Base-by-base conservation (phyloP, 495 filamentous ascomycete species). In the Hamigera avellanea region DNA sequence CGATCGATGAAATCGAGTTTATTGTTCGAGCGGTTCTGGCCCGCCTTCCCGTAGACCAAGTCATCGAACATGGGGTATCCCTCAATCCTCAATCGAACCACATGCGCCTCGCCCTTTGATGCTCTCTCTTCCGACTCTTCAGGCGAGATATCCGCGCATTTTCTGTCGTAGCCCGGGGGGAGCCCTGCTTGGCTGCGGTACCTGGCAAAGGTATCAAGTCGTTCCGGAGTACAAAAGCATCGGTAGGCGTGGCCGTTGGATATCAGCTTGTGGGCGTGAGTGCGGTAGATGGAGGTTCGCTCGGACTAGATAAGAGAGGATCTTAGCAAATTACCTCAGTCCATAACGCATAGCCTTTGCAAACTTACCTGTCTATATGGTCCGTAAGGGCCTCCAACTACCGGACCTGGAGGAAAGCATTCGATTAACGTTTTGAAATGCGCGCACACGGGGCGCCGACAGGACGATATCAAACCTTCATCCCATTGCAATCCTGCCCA, bases 401-500 rank as follows among this genome's bases (percentile, higher is more conserved):
- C 67, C 14, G 91, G 89, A 25, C 89, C 83, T 87, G 44, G 25
- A 14, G 41, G 18, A 31, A 34, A n/a, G n/a, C n/a, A n/a, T n/a
- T n/a, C n/a, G n/a, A n/a, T n/a, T n/a, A n/a, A n/a, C n/a, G n/a
- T n/a, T n/a, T n/a, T n/a, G n/a, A n/a, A n/a, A n/a, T n/a, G n/a
- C n/a, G n/a, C n/a, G n/a, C n/a, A n/a, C n/a, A n/a, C n/a, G n/a
- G n/a, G n/a, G n/a, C n/a, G n/a, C n/a, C n/a, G n/a, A n/a, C n/a
- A n/a, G n/a, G n/a, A n/a, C n/a, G n/a, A n/a, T n/a, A n/a, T n/a
- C 35, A 13, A 52, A 77, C 86, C 91, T 75, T 98, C 93, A 61
- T 96, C 88, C 88, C 89, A 96, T 33, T 80, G 66, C 19, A 96
- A 61, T 1, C 91, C 87, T 15, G 84, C 81, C 91, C 91, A 96